These are phyloP conservation scores for Reutealis trisperma DNA, from an alignment of 345 rosid species.

Conservation along the genomic window DNA sequence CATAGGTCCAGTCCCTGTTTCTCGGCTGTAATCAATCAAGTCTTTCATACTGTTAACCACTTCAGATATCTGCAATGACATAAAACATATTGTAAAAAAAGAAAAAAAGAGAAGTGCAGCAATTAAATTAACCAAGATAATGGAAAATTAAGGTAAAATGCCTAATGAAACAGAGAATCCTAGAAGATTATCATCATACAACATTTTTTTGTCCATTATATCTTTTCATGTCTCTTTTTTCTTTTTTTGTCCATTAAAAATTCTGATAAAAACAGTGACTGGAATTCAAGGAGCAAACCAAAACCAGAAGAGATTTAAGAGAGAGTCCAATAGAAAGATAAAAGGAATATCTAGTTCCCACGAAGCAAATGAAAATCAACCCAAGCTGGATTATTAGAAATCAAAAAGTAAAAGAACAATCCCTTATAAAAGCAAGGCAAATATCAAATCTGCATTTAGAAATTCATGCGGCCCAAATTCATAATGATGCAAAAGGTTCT, in stretches of 20 bases:
- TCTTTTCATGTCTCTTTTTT: too few species aligned
- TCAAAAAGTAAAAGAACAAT: too few species aligned
- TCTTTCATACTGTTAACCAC: conserved; percentile 99
- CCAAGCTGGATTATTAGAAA: too few species aligned
- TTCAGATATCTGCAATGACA: conserved; percentile 72
- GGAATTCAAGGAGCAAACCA: background rate
- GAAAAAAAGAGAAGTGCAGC: background rate
- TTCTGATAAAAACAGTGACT: background rate
- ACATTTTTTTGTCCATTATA: background rate
- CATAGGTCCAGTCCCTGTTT: conserved; percentile 90
- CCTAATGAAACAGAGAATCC: background rate
- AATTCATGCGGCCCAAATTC: too few species aligned
- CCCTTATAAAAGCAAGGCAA: too few species aligned
- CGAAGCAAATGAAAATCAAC: background rate
- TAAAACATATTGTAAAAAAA: background rate
- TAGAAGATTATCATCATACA: background rate
- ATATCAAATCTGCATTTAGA: too few species aligned
- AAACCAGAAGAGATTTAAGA: background rate
- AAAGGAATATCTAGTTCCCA: background rate
- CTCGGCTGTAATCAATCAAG: conserved; percentile 96
- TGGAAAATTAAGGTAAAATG: background rate
- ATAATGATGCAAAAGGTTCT: too few species aligned
- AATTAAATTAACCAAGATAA: background rate
- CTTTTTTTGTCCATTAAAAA: background rate
- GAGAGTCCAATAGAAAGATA: background rate